Conservation (phyloP, 805 yeast genomes). For the Nakazawaea holstii region DNA sequence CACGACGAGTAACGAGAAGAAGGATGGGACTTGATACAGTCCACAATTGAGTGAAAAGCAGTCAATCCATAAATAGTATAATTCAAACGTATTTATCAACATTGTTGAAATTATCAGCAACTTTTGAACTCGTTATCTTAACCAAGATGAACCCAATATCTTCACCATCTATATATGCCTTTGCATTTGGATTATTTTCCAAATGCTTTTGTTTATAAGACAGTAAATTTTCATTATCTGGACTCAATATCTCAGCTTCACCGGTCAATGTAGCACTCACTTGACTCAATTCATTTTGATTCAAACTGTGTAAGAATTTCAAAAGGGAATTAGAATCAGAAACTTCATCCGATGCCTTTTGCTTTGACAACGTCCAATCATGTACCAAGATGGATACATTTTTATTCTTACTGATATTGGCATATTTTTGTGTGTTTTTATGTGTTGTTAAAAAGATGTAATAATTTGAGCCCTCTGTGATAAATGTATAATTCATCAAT, state of each 20-base stretch:
- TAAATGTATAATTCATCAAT: conserved; percentile 83
- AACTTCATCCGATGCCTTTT: conserved; percentile 16
- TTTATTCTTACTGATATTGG: conserved; percentile 65
- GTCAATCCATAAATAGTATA: neutral
- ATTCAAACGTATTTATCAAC: conserved; percentile 25
- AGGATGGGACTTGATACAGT: neutral
- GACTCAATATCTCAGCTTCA: conserved; percentile 48
- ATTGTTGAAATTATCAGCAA: conserved; percentile 74
- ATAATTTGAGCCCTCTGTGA: conserved; percentile 34
- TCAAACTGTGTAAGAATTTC: conserved; percentile 66
- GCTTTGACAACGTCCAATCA: conserved; percentile 77
- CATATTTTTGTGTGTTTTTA: conserved; percentile 65
- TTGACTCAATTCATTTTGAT: conserved; percentile 73
- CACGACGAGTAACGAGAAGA: neutral
- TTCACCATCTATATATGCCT: conserved; percentile 58
- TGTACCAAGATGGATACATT: conserved; percentile 80
- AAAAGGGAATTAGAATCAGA: conserved; percentile 39
- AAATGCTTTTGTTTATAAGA: conserved; percentile 60
- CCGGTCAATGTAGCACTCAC: conserved; percentile 83
- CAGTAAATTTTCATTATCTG: conserved; percentile 41
- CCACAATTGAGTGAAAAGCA: neutral
- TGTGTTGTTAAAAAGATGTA: conserved; percentile 70
- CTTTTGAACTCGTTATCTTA: conserved; percentile 60
- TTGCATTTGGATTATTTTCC: conserved; percentile 63
- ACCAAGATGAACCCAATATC: conserved; percentile 64